Evolutionary conservation across 2,329 filamentous ascomycete genomes (phyloP).

Genomic region (Epichloe brachyelytri): DNA sequence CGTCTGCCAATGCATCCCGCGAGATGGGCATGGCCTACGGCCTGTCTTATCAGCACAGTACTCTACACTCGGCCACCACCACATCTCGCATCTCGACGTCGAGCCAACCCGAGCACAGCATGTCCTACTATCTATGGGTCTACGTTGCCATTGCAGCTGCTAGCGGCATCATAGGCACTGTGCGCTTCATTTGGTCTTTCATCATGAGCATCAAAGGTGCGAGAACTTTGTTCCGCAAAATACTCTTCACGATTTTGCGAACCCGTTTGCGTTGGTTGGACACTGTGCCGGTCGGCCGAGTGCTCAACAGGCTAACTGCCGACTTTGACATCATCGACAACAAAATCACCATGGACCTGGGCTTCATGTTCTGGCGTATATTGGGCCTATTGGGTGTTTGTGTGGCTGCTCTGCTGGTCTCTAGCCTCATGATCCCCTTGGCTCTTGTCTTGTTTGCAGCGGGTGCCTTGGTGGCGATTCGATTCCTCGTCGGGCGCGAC

Average conservation of each 20-base stretch:
- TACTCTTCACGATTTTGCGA: conserved; percentile 54
- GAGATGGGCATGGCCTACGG: conserved; percentile 29
- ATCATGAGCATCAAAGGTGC: conserved; percentile 55
- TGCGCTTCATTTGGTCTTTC: conserved; percentile 52
- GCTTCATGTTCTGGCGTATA: conserved; percentile 44
- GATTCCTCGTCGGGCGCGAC: conserved; percentile 61
- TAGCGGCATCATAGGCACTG: conserved; percentile 45
- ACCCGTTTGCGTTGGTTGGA: conserved; percentile 71
- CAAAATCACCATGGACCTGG: conserved; percentile 49
- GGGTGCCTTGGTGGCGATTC: conserved; percentile 43
- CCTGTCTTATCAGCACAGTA: conserved; percentile 33
- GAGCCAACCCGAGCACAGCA: conserved; percentile 20
- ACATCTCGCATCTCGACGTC: conserved; percentile 12
- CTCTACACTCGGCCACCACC: conserved; percentile 25
- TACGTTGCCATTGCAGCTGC: conserved; percentile 49
- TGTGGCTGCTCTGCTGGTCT: conserved; percentile 54
- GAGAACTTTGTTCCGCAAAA: conserved; percentile 50
- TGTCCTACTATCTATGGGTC: conserved; percentile 53
- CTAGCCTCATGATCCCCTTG: conserved; percentile 50
- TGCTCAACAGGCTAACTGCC: conserved; percentile 65
- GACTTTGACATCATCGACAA: conserved; percentile 67
- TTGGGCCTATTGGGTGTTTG: conserved; percentile 54
- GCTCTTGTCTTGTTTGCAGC: conserved; percentile 44
- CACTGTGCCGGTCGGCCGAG: conserved; percentile 62
- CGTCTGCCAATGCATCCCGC: conserved; percentile 8